Evolutionary conservation across 805 yeast genomes (phyloP).

Genomic region (Pichia nakasei): DNA sequence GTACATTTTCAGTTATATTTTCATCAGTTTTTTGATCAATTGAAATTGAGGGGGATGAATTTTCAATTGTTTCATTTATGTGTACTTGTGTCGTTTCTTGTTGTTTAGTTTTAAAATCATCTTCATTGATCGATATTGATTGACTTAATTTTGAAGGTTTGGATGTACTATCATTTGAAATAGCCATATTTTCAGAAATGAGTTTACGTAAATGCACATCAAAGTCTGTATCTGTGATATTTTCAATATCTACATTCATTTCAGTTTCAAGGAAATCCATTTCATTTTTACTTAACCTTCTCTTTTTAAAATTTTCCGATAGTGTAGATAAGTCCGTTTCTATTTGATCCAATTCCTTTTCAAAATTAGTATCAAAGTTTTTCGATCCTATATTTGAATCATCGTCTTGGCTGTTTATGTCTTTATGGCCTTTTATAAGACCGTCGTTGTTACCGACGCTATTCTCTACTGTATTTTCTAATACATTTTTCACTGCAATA

Average conservation of each 20-base stretch:
- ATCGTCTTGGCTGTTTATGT: background rate
- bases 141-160: no score
- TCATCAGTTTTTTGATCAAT: no score
- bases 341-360: slow-evolving; percentile 11
- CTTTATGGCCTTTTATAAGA: no score
- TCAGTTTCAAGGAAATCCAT: slow-evolving; percentile 20
- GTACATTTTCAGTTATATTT: no score
- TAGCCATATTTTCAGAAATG: slow-evolving; percentile 11
- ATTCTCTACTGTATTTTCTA: no score
- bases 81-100: background rate
- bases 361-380: slow-evolving; percentile 6
- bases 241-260: slow-evolving; percentile 19
- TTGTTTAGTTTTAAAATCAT: background rate
- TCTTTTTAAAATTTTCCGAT: slow-evolving; percentile 6
- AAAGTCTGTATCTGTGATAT: slow-evolving; percentile 23
- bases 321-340: slow-evolving; percentile 7
- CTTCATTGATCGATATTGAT: no score
- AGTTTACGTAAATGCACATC: slow-evolving; percentile 22
- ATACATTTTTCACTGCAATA: no score
- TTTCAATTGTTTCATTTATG: no score
- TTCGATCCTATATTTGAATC: background rate
- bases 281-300: slow-evolving; percentile 11
- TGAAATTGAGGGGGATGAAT: no score
- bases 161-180: background rate
- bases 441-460: no score